These are phyloP conservation scores for Mrakia blollopis DNA, from an alignment of 768 basidiomycete genomes.

Conservation along the genomic window DNA sequence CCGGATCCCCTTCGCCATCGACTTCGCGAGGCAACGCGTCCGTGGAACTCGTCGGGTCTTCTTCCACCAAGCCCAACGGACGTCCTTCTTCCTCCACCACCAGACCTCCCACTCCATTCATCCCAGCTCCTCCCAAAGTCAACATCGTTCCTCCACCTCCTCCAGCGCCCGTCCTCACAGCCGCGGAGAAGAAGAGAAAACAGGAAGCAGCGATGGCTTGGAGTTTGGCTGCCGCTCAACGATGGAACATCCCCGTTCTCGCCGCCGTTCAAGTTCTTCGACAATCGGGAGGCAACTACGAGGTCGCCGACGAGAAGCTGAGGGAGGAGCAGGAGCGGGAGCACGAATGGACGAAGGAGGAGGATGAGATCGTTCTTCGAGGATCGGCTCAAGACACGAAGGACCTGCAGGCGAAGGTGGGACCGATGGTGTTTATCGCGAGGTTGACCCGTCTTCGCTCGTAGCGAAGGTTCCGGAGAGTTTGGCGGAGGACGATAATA, in stretches of 20 bases:
- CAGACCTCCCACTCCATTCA: neutral
- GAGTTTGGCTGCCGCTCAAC: neutral
- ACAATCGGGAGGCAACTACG: neutral
- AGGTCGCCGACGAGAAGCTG: neutral
- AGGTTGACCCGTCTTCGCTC: constrained; percentile 2
- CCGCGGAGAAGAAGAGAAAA: constrained; percentile 1
- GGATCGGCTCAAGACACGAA: constrained; percentile 1
- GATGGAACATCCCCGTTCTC: neutral
- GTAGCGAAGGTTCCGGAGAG: neutral
- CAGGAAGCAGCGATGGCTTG: constrained; percentile 1
- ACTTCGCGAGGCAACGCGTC: neutral
- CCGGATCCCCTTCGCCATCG: neutral
- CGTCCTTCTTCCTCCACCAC: no score
- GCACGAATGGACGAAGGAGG: constrained; percentile 13
- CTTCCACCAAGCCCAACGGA: no score
- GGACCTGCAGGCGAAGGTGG: neutral
- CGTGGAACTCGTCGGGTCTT: no score
- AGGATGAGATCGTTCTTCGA: neutral
- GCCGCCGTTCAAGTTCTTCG: neutral
- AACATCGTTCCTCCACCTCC: neutral
- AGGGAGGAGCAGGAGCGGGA: neutral
- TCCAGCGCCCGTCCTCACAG: neutral
- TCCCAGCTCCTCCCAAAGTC: neutral
- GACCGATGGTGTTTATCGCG: constrained; percentile 2
- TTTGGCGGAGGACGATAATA: neutral